A percentile compares a stretch with the other conserved stretches of the same genome.
phyloP scores from a whole-genome alignment of 768 basidiomycete genomes.

The Podaxis mareebaensis region DNA sequence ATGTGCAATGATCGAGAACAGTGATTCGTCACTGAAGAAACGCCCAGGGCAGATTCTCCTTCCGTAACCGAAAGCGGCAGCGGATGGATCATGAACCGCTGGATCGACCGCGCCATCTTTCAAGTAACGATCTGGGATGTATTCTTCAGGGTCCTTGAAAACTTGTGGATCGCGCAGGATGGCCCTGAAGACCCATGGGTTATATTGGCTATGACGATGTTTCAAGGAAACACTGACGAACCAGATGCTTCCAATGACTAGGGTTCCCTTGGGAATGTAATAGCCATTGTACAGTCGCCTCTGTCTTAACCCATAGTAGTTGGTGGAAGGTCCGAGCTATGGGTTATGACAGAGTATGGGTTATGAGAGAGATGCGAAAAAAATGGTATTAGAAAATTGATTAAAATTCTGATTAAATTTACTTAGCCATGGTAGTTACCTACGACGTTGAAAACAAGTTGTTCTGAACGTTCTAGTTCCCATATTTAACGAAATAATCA shows the following conservation, averaged over 20 bases:
- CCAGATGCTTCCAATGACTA: conserved; percentile 27
- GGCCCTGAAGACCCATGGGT: background rate
- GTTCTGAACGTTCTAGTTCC: no score
- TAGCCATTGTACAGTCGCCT: no score
- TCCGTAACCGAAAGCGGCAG: conserved; percentile 25
- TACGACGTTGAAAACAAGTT: no score
- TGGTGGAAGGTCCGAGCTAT: no score
- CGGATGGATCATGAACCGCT: conserved; percentile 12
- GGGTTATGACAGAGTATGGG: no score
- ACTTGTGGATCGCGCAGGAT: conserved; percentile 34
- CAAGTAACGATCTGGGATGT: conserved; percentile 43
- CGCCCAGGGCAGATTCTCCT: conserved; percentile 16
- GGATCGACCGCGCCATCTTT: conserved; percentile 19
- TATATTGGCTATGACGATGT: background rate
- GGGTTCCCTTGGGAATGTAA: no score
- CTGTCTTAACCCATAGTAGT: no score
- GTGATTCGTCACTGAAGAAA: conserved; percentile 5
- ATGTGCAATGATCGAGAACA: background rate
- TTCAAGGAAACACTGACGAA: conserved; percentile 6
- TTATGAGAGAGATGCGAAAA: no score
- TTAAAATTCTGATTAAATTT: no score
- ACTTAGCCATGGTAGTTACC: no score
- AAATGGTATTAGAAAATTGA: no score
- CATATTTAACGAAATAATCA: no score
- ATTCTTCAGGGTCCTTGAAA: conserved; percentile 40